Conservation (phyloP, 305 asterid genomes). For the Andrographis paniculata region DNA sequence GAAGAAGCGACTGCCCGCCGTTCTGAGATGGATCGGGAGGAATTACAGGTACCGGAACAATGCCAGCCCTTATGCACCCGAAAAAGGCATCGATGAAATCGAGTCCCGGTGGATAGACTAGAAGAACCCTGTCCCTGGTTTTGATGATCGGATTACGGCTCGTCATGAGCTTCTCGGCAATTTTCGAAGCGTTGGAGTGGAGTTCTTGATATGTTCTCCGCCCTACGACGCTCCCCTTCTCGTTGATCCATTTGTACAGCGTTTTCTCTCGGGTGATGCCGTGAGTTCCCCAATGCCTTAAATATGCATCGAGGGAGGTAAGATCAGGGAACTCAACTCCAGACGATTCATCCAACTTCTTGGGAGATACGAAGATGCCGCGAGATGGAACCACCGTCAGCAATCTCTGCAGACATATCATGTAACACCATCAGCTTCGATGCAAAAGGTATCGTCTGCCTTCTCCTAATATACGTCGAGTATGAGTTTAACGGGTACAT, state of each 20-base stretch:
- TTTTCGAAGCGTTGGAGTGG: slow-evolving; percentile 40
- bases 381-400: slow-evolving; percentile 30
- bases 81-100: slow-evolving; percentile 71
- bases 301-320: slow-evolving; percentile 38
- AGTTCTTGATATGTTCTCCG: slow-evolving; percentile 50
- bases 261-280: slow-evolving; percentile 32
- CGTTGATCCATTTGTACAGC: slow-evolving; percentile 61
- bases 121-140: slow-evolving; percentile 52
- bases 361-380: slow-evolving; percentile 16
- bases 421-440: not conserved
- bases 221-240: slow-evolving; percentile 41
- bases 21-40: slow-evolving; percentile 61
- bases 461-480: not conserved
- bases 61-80: slow-evolving; percentile 59
- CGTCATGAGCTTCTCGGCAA: slow-evolving; percentile 35
- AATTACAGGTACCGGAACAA: slow-evolving; percentile 57
- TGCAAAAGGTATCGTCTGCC: not conserved
- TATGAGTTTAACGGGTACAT: no score
- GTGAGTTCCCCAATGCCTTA: slow-evolving; percentile 61
- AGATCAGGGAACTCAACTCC: slow-evolving; percentile 48
- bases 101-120: slow-evolving; percentile 58
- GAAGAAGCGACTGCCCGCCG: slow-evolving; percentile 60
- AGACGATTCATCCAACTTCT: slow-evolving; percentile 22
- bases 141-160: slow-evolving; percentile 33
- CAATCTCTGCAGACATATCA: slow-evolving; percentile 33